Percentiles rank a stretch among this genome's conserved stretches.
Evolutionary conservation across 495 filamentous ascomycete species (phyloP).

Genomic region (Trichoderma erinaceum): DNA sequence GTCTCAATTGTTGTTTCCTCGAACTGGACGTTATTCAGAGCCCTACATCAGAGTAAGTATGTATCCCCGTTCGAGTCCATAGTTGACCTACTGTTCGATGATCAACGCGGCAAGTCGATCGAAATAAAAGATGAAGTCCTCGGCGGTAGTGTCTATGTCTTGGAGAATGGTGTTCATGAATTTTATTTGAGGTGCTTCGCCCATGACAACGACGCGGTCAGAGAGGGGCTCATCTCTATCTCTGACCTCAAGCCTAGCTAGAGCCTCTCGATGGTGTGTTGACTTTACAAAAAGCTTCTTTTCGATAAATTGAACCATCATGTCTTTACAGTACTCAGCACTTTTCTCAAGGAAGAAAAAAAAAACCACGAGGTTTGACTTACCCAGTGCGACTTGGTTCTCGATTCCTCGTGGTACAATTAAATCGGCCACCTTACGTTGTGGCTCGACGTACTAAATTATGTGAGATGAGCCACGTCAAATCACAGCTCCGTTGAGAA

Average conservation of each 20-base stretch:
- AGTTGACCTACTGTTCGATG: conserved; percentile 60
- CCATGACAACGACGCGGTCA: conserved; percentile 61
- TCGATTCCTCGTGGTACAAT: conserved; percentile 93
- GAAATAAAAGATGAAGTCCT: conserved; percentile 97
- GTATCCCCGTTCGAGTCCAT: not conserved
- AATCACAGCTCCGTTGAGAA: not conserved
- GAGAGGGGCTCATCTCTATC: conserved; percentile 67
- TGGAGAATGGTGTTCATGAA: conserved; percentile 91
- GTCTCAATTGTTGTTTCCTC: conserved; percentile 56
- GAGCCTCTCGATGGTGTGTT: conserved; percentile 65
- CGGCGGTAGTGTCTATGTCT: conserved; percentile 67
- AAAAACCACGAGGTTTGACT: conserved; percentile 15
- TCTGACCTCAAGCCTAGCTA: conserved; percentile 63
- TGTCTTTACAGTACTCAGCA: conserved; percentile 47
- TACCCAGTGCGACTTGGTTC: conserved; percentile 85
- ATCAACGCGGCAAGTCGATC: conserved; percentile 78
- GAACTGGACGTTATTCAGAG: conserved; percentile 67
- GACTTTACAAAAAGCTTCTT: conserved; percentile 82
- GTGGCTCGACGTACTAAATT: conserved; percentile 72
- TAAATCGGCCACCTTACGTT: conserved; percentile 82
- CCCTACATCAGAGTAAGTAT: conserved; percentile 40
- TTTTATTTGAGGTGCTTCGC: conserved; percentile 67
- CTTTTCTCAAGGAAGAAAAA: conserved; percentile 2
- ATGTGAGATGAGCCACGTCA: not conserved
- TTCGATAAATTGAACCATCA: conserved; percentile 87